Evolutionary conservation across 768 basidiomycete genomes (phyloP).

Genomic region (Xerocomellus intermedius): DNA sequence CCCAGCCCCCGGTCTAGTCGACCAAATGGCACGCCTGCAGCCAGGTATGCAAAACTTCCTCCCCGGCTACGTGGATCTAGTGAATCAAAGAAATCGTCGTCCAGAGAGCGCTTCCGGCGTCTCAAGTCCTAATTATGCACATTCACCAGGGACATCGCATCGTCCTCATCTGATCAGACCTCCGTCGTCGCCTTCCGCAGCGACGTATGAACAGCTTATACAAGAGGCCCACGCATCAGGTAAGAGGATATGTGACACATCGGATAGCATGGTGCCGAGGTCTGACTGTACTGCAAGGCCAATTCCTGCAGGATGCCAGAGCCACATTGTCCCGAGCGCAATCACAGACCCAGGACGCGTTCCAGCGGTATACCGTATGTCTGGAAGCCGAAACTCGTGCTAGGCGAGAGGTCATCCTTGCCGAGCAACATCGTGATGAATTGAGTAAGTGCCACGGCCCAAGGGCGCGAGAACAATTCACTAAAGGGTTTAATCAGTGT

Average conservation of each 20-base stretch:
- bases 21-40: slow-evolving; percentile 35
- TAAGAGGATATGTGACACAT: slow-evolving; percentile 33
- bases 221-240: slow-evolving; percentile 62
- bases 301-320: slow-evolving; percentile 62
- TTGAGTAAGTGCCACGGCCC: slow-evolving; percentile 34
- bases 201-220: slow-evolving; percentile 50
- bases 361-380: slow-evolving; percentile 65
- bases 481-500: slow-evolving; percentile 28
- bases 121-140: slow-evolving; percentile 32
- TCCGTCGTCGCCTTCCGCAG: slow-evolving; percentile 51
- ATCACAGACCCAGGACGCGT: slow-evolving; percentile 70
- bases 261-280: neutral
- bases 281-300: slow-evolving; percentile 39
- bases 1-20: slow-evolving; percentile 28
- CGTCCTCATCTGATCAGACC: slow-evolving; percentile 40
- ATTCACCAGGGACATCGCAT: slow-evolving; percentile 31
- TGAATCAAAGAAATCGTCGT: slow-evolving; percentile 2
- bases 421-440: slow-evolving; percentile 71
- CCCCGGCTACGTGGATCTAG: neutral
- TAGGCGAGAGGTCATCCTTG: slow-evolving; percentile 56
- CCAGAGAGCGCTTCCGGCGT: slow-evolving; percentile 30
- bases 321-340: slow-evolving; percentile 60
- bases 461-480: slow-evolving; percentile 15
- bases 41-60: slow-evolving; percentile 26
- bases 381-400: slow-evolving; percentile 68